Percentiles rank a stretch among this genome's conserved stretches.
Evolutionary conservation across 257 asterid genomes (phyloP).

Genomic region (Salvia miltiorrhiza): DNA sequence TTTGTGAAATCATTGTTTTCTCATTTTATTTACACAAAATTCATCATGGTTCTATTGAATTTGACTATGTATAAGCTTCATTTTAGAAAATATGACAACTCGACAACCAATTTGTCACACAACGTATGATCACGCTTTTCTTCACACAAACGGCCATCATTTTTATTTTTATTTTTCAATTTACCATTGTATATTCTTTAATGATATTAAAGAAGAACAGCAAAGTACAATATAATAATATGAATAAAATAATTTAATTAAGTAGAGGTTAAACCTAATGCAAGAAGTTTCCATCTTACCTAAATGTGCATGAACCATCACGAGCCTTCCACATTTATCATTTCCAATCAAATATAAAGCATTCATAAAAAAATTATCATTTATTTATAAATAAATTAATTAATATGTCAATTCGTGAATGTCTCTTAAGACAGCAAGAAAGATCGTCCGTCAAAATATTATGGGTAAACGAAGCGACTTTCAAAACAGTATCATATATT

Average conservation of each 20-base stretch:
- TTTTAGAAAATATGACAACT: neutral
- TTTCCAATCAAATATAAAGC: neutral
- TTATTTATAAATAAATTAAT: neutral
- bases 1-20: neutral
- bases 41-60: neutral
- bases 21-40: neutral
- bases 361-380: neutral
- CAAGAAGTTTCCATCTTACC: neutral
- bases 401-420: no score
- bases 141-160: neutral
- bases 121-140: neutral
- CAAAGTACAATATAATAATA: neutral
- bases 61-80: neutral
- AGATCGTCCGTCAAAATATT: no score
- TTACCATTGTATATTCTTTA: neutral
- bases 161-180: neutral
- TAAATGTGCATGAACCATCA: slow-evolving; percentile 1
- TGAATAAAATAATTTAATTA: neutral
- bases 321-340: neutral
- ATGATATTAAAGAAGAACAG: neutral
- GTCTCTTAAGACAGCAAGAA: no score
- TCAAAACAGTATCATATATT: no score
- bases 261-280: neutral
- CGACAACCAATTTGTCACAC: neutral
- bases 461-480: neutral